Base-by-base conservation (phyloP, 768 basidiomycete species). In the Trametes maxima region DNA sequence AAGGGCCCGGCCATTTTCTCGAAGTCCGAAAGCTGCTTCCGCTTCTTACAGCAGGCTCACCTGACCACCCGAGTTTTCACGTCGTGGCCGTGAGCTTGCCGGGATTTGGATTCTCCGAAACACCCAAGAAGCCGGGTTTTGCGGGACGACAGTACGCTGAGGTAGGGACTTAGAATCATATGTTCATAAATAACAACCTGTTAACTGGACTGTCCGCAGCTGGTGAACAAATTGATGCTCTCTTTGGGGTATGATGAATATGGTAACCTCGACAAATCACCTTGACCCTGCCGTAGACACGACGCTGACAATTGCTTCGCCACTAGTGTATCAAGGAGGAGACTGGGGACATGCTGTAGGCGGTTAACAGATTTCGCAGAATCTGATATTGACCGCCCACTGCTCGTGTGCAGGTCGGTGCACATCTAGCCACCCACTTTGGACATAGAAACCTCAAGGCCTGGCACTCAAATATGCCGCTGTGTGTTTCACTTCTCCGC, bases 311-410 rank as follows among this genome's bases (percentile, higher is more conserved):
- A 2, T 8, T 10, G 8, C 8, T 8, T 24, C 21, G 11, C 14
- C 21, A 1, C 19, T 46, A 78, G 79, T 80, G 1, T 77, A 76
- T 0, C 80, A 81, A 69, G 81, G 79, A 33, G 80, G 81, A 5
- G 80, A 82, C 64, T 81, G 76, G 79, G 80, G 82, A n/a, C 68
- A 64, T 25, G 28, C 65, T 7, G 79, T 79, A 59, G 43, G 68
- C 62, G 3, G 8, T 13, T 19, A 5, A 8, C 22, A 4, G 0
- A 25, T 7, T 3, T 33, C 8, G 28, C 4, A 33, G 28, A 33
- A 33, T 8, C 22, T 28, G 21, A 5, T 35, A 16, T 55, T 8
- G 28, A 33, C 8, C 28, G 1, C 12, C 7, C 24, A 45, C 13
- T 11, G 19, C 17, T 46, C 78, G 11, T n/a, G 13, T 6, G 1